Evolutionary conservation across 352 stramenopile species (phyloP).

Genomic region (Phytophthora hibernalis): DNA sequence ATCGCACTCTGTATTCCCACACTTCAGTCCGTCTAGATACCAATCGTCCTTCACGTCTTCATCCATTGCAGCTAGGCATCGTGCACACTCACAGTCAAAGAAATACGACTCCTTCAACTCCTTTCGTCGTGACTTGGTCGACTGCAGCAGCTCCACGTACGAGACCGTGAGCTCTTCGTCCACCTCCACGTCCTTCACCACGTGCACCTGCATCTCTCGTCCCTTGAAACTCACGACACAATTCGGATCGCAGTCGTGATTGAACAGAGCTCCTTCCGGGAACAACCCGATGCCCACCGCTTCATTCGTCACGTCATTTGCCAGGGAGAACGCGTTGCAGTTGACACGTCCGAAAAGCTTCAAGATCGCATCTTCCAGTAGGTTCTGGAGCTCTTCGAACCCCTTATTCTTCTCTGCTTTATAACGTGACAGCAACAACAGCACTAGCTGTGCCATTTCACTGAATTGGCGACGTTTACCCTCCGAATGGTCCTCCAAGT

Average conservation of each 20-base stretch:
- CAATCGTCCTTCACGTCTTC: slow-evolving; percentile 36
- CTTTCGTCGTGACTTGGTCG: slow-evolving; percentile 37
- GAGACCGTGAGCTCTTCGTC: slow-evolving; percentile 77
- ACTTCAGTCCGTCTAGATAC: slow-evolving; percentile 52
- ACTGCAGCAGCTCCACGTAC: slow-evolving; percentile 75
- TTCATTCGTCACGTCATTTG: slow-evolving; percentile 49
- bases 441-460: slow-evolving; percentile 71
- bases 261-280: slow-evolving; percentile 67
- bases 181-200: slow-evolving; percentile 45
- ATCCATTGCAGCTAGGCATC: slow-evolving; percentile 25
- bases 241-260: slow-evolving; percentile 80
- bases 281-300: slow-evolving; percentile 75
- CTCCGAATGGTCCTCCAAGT: slow-evolving; percentile 50
- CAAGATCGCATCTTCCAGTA: slow-evolving; percentile 45
- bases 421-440: slow-evolving; percentile 58
- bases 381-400: slow-evolving; percentile 40
- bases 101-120: slow-evolving; percentile 71
- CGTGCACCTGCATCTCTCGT: slow-evolving; percentile 54
- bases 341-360: slow-evolving; percentile 75
- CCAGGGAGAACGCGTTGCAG: slow-evolving; percentile 84
- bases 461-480: slow-evolving; percentile 48
- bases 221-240: slow-evolving; percentile 72
- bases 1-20: slow-evolving; percentile 24
- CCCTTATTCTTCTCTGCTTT: slow-evolving; percentile 34
- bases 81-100: slow-evolving; percentile 63